phyloP scores from a whole-genome alignment of 371 early-diverging fungal genomes.

The Batrachochytrium dendrobatidis region DNA sequence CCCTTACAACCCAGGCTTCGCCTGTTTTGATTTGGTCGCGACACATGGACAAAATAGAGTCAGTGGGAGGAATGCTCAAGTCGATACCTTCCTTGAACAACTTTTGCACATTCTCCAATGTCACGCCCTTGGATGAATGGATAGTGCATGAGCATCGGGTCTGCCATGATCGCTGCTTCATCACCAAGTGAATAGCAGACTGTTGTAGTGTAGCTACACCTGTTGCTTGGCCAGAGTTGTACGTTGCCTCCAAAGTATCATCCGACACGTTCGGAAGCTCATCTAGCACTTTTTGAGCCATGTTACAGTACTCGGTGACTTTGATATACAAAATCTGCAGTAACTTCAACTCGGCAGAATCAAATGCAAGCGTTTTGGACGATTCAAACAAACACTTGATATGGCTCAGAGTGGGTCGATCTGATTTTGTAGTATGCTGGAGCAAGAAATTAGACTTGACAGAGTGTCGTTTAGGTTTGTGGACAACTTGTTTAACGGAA shows the following conservation, averaged over 20 bases:
- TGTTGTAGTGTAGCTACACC: background rate
- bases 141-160: background rate
- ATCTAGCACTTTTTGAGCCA: too few relatives aligned
- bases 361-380: too few relatives aligned
- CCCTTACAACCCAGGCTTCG: constrained; percentile 1
- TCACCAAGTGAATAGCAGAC: background rate
- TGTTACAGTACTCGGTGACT: too few relatives aligned
- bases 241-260: too few relatives aligned
- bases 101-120: constrained; percentile 32
- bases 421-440: background rate
- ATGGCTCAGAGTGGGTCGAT: too few relatives aligned
- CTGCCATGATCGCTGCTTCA: background rate
- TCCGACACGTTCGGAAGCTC: too few relatives aligned
- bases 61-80: constrained; percentile 28
- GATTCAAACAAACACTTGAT: too few relatives aligned
- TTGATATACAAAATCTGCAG: too few relatives aligned
- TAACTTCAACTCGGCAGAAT: too few relatives aligned
- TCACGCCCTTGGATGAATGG: constrained; percentile 5
- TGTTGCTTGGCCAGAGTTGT: too few relatives aligned
- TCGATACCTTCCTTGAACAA: constrained; percentile 32
- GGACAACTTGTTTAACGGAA: constrained; percentile 33
- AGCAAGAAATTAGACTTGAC: background rate
- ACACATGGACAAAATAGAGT: constrained; percentile 8
- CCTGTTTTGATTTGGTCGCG: constrained; percentile 1
- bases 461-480: constrained; percentile 16